Conservation (phyloP, 441 rosid genomes). For the Eutrema salsugineum region DNA sequence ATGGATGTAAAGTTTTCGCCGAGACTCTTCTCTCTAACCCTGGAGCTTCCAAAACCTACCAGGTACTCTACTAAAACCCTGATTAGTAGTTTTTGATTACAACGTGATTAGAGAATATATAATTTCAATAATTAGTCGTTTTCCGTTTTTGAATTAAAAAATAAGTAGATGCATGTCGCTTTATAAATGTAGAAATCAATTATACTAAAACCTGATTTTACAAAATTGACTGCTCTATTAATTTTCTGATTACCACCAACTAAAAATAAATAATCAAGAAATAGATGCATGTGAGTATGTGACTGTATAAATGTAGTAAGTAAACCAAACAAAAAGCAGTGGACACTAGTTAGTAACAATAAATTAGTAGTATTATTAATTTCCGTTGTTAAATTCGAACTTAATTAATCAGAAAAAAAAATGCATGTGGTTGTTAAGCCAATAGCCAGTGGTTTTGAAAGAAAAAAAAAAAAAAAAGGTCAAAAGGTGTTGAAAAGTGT, state of each 20-base stretch:
- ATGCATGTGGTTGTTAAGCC: constrained; percentile 19
- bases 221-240: background rate
- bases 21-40: constrained; percentile 59
- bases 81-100: background rate
- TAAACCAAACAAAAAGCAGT: background rate
- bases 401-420: background rate
- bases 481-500: constrained; percentile 14
- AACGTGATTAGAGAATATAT: background rate
- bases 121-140: background rate
- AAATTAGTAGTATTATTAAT: background rate
- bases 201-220: background rate
- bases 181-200: background rate
- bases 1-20: constrained; percentile 92
- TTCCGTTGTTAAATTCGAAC: background rate
- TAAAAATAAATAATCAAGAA: background rate
- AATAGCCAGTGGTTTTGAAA: background rate
- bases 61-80: constrained; percentile 43
- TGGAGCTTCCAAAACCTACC: constrained; percentile 61
- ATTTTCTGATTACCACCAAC: background rate
- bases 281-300: background rate
- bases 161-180: constrained; percentile 15
- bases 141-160: background rate
- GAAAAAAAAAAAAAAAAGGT: too few species aligned
- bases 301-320: background rate
- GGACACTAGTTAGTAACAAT: background rate